Percentiles rank a stretch among this genome's conserved stretches.
These are phyloP conservation scores for Platanthera zijinensis DNA, from an alignment of 106 monocot species.

Conservation along the genomic window DNA sequence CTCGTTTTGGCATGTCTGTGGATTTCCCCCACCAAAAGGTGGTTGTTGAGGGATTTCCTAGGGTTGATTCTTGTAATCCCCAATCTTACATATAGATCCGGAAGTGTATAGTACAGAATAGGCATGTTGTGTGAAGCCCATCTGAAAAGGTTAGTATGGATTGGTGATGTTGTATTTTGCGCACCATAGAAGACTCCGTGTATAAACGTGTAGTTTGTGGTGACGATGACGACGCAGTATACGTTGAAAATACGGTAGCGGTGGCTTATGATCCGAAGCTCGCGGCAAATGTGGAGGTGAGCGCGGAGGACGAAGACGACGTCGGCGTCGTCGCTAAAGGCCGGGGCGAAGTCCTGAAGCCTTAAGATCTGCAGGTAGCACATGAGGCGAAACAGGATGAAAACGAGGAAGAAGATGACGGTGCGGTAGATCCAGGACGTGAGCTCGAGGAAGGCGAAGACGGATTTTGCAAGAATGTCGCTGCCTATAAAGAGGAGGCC, in stretches of 20 bases:
- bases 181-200: too few relatives aligned
- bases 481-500: constrained; percentile 26
- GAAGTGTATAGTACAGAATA: too few relatives aligned
- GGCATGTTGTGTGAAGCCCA: too few relatives aligned
- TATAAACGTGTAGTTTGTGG: too few relatives aligned
- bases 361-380: constrained; percentile 80
- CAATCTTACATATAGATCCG: too few relatives aligned
- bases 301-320: constrained; percentile 46
- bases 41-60: too few relatives aligned
- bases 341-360: constrained; percentile 53
- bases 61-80: too few relatives aligned
- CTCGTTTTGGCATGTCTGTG: too few relatives aligned
- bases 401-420: constrained; percentile 64
- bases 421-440: constrained; percentile 70
- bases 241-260: constrained; percentile 66
- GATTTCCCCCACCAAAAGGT: too few relatives aligned
- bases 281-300: constrained; percentile 48
- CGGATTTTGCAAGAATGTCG: constrained; percentile 13
- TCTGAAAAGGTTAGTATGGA: too few relatives aligned
- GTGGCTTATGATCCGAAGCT: constrained; percentile 73
- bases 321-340: constrained; percentile 37
- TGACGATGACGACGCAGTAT: constrained; percentile 43
- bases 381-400: constrained; percentile 69
- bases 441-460: constrained; percentile 44
- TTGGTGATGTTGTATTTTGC: too few relatives aligned